These are phyloP conservation scores for Rhodotorula paludigena DNA, from an alignment of 768 basidiomycete genomes.

Conservation along the genomic window DNA sequence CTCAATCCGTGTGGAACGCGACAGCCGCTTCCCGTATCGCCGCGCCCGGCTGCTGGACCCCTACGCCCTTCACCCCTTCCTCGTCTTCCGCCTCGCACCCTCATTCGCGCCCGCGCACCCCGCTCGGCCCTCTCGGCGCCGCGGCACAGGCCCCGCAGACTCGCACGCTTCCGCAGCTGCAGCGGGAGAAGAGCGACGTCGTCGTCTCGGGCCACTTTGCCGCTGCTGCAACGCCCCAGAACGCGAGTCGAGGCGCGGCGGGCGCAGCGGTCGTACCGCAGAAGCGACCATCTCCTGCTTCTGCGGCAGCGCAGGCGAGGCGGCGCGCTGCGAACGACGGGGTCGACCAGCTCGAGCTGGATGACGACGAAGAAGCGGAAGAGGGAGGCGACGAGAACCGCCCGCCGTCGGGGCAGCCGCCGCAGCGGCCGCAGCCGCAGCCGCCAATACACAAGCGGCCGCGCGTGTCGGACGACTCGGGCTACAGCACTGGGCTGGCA, in stretches of 20 bases:
- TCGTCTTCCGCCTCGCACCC: neutral
- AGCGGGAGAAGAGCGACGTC: neutral
- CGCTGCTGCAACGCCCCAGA: neutral
- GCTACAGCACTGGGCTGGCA: neutral
- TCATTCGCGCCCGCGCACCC: too few species aligned
- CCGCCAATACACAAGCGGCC: slow-evolving; percentile 13
- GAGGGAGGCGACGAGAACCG: neutral
- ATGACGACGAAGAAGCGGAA: neutral
- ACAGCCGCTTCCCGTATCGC: too few species aligned
- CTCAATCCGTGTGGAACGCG: too few species aligned
- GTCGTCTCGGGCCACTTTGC: slow-evolving; percentile 2
- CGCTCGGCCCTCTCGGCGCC: neutral
- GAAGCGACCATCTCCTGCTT: slow-evolving; percentile 19
- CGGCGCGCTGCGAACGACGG: neutral
- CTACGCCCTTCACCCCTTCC: slow-evolving; percentile 1
- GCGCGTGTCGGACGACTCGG: slow-evolving; percentile 9
- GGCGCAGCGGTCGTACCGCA: neutral
- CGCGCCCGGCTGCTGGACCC: neutral
- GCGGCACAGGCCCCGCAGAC: too few species aligned
- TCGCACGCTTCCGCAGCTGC: too few species aligned
- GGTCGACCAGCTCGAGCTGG: slow-evolving; percentile 9
- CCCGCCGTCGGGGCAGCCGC: neutral
- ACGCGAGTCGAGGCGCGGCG: neutral
- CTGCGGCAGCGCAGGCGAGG: neutral
- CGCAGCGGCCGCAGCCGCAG: neutral